Percentiles rank a stretch among this genome's conserved stretches.
phyloP scores from a whole-genome alignment of 306 rosid genomes.

The Psophocarpus tetragonolobus region DNA sequence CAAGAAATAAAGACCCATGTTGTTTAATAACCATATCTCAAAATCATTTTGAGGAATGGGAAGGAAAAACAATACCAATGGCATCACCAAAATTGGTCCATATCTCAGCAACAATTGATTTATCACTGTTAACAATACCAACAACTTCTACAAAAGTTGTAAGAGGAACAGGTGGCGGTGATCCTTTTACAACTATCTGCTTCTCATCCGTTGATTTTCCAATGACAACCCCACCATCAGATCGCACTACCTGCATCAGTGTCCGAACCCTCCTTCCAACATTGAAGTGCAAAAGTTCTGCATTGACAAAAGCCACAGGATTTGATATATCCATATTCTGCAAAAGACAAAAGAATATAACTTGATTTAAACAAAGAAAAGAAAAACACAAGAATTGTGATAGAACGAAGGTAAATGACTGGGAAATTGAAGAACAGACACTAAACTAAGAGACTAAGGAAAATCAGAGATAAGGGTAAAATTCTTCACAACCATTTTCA shows the following conservation, averaged over 20 bases:
- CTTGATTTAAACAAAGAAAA: not conserved
- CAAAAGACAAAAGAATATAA: conserved; percentile 28
- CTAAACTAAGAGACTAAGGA: too few relatives aligned
- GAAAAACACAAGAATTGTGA: not conserved
- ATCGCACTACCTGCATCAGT: conserved; percentile 65
- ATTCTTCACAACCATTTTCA: too few relatives aligned
- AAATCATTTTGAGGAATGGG: conserved; percentile 6
- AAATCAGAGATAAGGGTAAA: too few relatives aligned
- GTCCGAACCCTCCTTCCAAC: conserved; percentile 78
- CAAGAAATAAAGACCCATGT: not conserved
- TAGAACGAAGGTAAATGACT: too few relatives aligned
- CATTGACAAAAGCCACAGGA: conserved; percentile 80
- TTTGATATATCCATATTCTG: conserved; percentile 80
- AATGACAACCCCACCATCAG: conserved; percentile 53
- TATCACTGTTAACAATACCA: conserved; percentile 78
- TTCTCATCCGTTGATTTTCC: conserved; percentile 83
- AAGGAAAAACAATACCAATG: conserved; percentile 55
- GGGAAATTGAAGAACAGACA: too few relatives aligned
- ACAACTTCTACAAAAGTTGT: conserved; percentile 80
- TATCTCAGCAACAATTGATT: conserved; percentile 66
- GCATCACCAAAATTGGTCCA: conserved; percentile 88
- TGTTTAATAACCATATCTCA: not conserved
- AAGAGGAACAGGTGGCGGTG: conserved; percentile 49
- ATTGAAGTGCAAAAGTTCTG: conserved; percentile 58
- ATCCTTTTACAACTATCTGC: conserved; percentile 65